A percentile compares a stretch with the other conserved stretches of the same genome.
Evolutionary conservation across 73 alveolate genomes (phyloP).

Genomic region (Tetrahymena thermophila): DNA sequence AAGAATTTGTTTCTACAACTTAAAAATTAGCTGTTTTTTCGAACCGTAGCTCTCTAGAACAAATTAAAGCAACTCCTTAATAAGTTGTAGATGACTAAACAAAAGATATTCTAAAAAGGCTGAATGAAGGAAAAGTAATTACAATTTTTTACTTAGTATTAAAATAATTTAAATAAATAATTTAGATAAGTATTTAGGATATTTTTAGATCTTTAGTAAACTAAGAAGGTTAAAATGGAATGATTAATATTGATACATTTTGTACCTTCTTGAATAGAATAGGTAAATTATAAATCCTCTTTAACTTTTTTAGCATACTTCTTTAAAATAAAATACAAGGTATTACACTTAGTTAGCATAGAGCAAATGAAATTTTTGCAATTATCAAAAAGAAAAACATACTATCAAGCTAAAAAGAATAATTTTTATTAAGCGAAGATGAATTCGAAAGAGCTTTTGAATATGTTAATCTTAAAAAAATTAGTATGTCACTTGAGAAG

Average conservation of each 20-base stretch:
- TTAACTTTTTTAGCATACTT: too few relatives aligned
- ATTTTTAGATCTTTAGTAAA: background rate
- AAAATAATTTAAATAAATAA: background rate
- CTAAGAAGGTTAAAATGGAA: background rate
- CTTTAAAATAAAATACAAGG: background rate
- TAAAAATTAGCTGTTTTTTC: background rate
- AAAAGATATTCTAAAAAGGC: background rate
- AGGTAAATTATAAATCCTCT: background rate
- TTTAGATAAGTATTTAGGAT: background rate
- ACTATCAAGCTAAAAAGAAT: background rate
- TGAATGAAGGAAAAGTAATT: background rate
- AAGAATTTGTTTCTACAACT: background rate
- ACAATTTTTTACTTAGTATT: too few relatives aligned
- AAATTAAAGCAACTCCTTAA: background rate
- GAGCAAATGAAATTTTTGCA: background rate
- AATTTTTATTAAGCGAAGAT: background rate
- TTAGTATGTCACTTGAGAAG: background rate
- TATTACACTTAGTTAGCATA: background rate
- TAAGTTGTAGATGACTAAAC: background rate
- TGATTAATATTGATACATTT: background rate
- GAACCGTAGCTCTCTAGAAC: background rate
- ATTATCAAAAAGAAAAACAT: background rate
- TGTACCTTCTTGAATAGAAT: background rate
- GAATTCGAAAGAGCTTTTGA: background rate
- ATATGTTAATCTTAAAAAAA: background rate